Evolutionary conservation across 176 grass and related monocot genomes (phyloP).

Genomic region (Oryza meyeriana): DNA sequence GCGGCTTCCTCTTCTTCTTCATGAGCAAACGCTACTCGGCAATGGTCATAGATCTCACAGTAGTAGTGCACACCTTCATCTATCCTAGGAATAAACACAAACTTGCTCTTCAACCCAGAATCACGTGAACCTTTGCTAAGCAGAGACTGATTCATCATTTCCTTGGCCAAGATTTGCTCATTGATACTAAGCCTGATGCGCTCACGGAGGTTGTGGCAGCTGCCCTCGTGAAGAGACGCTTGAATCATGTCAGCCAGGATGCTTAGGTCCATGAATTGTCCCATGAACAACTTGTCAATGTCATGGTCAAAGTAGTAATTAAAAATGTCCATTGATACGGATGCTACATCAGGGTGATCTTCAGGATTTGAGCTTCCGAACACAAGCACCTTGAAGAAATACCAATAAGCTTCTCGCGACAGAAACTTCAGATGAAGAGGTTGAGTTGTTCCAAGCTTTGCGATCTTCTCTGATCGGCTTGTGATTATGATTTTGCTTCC

Average conservation of each 20-base stretch:
- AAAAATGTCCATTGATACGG: constrained; percentile 16
- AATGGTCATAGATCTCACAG: neutral
- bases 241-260: neutral
- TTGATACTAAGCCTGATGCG: neutral
- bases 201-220: neutral
- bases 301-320: neutral
- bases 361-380: too few species aligned
- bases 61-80: neutral
- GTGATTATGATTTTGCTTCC: constrained; percentile 31
- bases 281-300: neutral
- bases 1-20: neutral
- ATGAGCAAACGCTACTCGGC: neutral
- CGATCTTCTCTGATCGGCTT: too few species aligned
- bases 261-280: neutral
- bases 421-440: too few species aligned
- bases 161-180: neutral
- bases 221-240: neutral
- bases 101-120: neutral
- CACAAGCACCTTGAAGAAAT: too few species aligned
- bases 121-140: neutral
- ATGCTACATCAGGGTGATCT: too few species aligned
- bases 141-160: neutral
- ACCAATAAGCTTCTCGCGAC: too few species aligned
- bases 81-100: neutral
- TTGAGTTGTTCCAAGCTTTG: too few species aligned